Base-by-base conservation (phyloP, 2,329 filamentous ascomycete genomes). In the Colletotrichum gigasporum region DNA sequence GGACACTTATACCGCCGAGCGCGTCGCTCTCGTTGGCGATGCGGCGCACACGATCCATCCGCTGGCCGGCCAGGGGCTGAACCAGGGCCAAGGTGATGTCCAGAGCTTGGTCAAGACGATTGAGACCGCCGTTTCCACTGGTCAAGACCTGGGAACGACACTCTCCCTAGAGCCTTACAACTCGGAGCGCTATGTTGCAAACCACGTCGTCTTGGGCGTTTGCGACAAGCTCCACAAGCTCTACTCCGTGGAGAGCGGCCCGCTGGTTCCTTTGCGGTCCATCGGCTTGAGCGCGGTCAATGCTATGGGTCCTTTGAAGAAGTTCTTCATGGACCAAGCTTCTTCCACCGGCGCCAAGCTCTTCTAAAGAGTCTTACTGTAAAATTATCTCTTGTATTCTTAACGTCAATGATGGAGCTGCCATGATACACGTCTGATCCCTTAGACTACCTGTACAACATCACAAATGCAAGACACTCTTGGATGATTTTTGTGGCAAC, bases 1-100 rank as follows among this genome's bases (percentile, higher is more conserved):
- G n/a, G 92, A 96, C 72, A 93, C 92, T 1, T 99, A 99, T 74
- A 91, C 92, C 41, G 91, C 90, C 37, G 93, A 97, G 72, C 90
- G 96, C n/a, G 83, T 97, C 8, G 96, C 94, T 1, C 86, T 99
- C 1, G 88, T 99, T 34, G 96, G 96, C 65, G 96, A 99, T 69
- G 96, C 96, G 1, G 96, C 96, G 7, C 96, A 99, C 76, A 97
- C 94, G 1, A 90, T 97, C 68, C 96, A 99, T 76, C 96, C 96
- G 0, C 89, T 99, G 4, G 96, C 93, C 1, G 96, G 96, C 1
- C 96, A 98, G 77, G 96, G 96, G 1, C 83, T 99, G 12, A 99
- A 99, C 74, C 91, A 96, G 71, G 96, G 96, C 2, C 90, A 98
- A 67, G 94, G 89, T 16, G 96, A 99, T 74, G 91, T 96, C 1